Percentiles rank a stretch among this genome's conserved stretches.
Conservation (phyloP, 148 eudicot genomes). For the Polygonum aviculare region DNA sequence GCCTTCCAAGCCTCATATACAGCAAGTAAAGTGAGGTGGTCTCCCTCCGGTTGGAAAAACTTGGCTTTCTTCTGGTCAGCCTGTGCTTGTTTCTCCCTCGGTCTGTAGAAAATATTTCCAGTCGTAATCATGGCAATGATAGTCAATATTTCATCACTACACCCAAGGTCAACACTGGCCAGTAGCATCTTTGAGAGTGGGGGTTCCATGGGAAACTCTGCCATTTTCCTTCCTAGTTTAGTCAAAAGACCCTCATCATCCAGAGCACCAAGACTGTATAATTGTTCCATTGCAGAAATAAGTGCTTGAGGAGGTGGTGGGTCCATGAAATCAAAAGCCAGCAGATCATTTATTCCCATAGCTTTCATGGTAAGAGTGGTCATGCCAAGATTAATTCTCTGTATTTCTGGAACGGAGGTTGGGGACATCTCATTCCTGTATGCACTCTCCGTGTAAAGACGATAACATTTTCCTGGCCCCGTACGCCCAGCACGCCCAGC, state of each 20-base stretch:
- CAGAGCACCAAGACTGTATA: conserved; percentile 88
- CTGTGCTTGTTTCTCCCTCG: conserved; percentile 95
- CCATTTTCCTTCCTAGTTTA: conserved; percentile 86
- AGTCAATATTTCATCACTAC: conserved; percentile 90
- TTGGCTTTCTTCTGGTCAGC: conserved; percentile 92
- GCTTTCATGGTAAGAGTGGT: conserved; percentile 72
- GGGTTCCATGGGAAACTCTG: conserved; percentile 88
- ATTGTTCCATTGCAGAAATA: conserved; percentile 89
- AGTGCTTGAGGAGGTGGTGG: conserved; percentile 95
- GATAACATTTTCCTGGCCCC: conserved; percentile 91
- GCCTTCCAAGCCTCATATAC: conserved; percentile 99
- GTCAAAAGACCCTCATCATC: conserved; percentile 95
- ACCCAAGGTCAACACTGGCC: conserved; percentile 92
- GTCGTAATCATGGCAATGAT: conserved; percentile 95
- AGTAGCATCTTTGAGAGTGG: conserved; percentile 90
- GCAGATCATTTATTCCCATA: conserved; percentile 84
- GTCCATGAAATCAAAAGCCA: conserved; percentile 93
- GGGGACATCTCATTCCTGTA: conserved; percentile 92
- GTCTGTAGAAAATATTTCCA: conserved; percentile 82
- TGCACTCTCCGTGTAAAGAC: conserved; percentile 90
- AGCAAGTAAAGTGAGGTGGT: conserved; percentile 88
- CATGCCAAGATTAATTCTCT: conserved; percentile 79
- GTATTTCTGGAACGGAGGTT: conserved; percentile 78
- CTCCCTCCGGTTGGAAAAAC: conserved; percentile 95
- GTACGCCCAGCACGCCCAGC: conserved; percentile 96